phyloP scores from a whole-genome alignment of 345 rosid genomes.

The Capsella bursapastoris region DNA sequence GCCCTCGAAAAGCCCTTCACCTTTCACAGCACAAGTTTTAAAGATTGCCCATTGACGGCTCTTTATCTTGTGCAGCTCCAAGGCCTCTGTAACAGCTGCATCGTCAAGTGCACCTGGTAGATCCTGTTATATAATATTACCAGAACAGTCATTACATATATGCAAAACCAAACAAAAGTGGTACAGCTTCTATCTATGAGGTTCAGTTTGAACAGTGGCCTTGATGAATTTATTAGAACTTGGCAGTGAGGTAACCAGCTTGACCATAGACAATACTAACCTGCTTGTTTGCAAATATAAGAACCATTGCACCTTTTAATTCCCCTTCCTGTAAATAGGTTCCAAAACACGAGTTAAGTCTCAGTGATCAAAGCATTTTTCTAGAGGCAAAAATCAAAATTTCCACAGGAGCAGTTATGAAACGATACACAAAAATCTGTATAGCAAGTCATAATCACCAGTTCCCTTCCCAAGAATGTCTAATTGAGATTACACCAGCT shows the following conservation, averaged over 20 bases:
- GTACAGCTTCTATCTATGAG: not conserved
- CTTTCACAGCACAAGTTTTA: slow-evolving; percentile 60
- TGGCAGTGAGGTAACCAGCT: not conserved
- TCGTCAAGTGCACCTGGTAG: slow-evolving; percentile 63
- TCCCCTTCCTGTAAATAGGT: slow-evolving; percentile 53
- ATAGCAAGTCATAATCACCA: not conserved
- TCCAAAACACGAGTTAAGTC: not conserved
- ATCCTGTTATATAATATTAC: slow-evolving; percentile 36
- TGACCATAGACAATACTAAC: slow-evolving; percentile 36
- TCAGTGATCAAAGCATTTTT: not conserved
- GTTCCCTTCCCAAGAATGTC: not conserved
- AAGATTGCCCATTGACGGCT: slow-evolving; percentile 61
- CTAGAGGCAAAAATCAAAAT: not conserved
- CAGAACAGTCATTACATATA: not conserved
- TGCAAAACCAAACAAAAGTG: slow-evolving; percentile 1
- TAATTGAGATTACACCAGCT: not conserved
- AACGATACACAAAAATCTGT: not conserved
- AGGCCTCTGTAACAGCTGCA: slow-evolving; percentile 57
- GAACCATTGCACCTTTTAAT: slow-evolving; percentile 59
- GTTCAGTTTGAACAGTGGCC: not conserved
- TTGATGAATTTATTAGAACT: not conserved
- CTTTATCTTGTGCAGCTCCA: slow-evolving; percentile 61
- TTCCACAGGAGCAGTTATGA: not conserved
- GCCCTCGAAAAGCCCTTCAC: slow-evolving; percentile 64
- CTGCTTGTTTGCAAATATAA: slow-evolving; percentile 69